phyloP scores from a whole-genome alignment of 192 early-diverging fungal species.

The Allomyces macrogynus region DNA sequence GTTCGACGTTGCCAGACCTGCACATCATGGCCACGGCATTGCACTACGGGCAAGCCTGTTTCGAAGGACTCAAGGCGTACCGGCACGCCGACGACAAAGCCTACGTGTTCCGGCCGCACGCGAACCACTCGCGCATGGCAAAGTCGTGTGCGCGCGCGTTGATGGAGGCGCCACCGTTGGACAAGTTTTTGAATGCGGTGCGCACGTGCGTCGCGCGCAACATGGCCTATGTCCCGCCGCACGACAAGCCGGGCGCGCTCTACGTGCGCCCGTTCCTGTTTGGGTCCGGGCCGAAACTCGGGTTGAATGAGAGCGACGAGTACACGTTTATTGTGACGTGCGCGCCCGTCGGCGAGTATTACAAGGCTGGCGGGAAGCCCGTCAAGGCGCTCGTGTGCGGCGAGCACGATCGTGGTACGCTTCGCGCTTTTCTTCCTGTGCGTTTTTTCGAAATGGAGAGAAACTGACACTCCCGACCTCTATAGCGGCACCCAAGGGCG shows the following conservation, averaged over 20 bases:
- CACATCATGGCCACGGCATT: no score
- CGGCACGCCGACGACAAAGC: slow-evolving; percentile 41
- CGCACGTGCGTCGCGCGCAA: slow-evolving; percentile 33
- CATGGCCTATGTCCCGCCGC: slow-evolving; percentile 53
- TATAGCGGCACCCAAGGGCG: slow-evolving; percentile 25
- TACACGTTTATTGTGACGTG: slow-evolving; percentile 40
- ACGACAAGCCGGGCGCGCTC: slow-evolving; percentile 38
- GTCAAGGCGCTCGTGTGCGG: slow-evolving; percentile 43
- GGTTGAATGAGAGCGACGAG: slow-evolving; percentile 30
- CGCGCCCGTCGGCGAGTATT: slow-evolving; percentile 48
- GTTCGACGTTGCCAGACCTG: neutral
- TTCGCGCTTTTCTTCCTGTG: neutral
- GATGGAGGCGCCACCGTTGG: slow-evolving; percentile 37
- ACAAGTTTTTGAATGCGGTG: slow-evolving; percentile 41
- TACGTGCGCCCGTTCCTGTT: slow-evolving; percentile 53
- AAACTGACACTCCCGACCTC: neutral
- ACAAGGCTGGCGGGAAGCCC: slow-evolving; percentile 34
- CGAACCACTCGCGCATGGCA: slow-evolving; percentile 40
- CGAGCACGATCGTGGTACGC: slow-evolving; percentile 42
- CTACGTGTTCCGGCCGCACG: slow-evolving; percentile 48
- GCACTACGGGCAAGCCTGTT: slow-evolving; percentile 14
- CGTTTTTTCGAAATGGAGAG: neutral
- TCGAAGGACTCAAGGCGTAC: slow-evolving; percentile 69
- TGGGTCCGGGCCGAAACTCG: slow-evolving; percentile 43
- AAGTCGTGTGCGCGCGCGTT: slow-evolving; percentile 26